Conservation (phyloP, 2,329 filamentous ascomycete species). For the Calonectria montana region DNA sequence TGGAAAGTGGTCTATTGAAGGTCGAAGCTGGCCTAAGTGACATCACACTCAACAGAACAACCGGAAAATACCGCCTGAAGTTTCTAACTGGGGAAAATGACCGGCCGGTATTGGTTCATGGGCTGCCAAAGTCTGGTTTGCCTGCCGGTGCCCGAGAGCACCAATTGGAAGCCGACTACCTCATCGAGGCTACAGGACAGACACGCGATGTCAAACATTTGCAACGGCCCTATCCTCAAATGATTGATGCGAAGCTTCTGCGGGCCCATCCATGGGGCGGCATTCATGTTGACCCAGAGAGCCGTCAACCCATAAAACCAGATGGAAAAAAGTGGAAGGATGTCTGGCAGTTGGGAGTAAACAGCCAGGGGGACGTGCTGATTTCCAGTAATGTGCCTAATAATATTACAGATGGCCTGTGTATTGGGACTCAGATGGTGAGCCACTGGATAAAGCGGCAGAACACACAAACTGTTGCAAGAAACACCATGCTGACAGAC, state of each 20-base stretch:
- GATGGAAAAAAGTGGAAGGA: neutral
- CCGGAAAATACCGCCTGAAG: neutral
- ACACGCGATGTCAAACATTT: neutral
- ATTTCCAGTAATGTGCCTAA: neutral
- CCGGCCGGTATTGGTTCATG: neutral
- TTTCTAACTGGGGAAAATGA: neutral
- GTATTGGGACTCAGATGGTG: neutral
- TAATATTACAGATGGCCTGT: neutral
- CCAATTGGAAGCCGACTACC: neutral
- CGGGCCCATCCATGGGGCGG: neutral
- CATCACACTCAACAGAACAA: neutral
- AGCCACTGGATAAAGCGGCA: neutral
- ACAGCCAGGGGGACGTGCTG: neutral
- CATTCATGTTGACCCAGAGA: neutral
- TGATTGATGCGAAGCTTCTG: neutral
- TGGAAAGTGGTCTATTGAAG: neutral
- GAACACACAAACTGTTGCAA: neutral
- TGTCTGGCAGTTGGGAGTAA: neutral
- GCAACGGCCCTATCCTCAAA: neutral
- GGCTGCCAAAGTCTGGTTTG: neutral
- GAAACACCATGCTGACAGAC: too few relatives aligned
- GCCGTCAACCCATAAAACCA: neutral
- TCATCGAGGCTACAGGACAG: conserved; percentile 1
- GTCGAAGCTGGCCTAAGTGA: neutral
- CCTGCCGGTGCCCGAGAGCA: neutral